Evolutionary conservation across 2,329 filamentous ascomycete genomes (phyloP), one percentile per base, ranked within the genome.

Genomic region (Atkinsonella texensis): DNA sequence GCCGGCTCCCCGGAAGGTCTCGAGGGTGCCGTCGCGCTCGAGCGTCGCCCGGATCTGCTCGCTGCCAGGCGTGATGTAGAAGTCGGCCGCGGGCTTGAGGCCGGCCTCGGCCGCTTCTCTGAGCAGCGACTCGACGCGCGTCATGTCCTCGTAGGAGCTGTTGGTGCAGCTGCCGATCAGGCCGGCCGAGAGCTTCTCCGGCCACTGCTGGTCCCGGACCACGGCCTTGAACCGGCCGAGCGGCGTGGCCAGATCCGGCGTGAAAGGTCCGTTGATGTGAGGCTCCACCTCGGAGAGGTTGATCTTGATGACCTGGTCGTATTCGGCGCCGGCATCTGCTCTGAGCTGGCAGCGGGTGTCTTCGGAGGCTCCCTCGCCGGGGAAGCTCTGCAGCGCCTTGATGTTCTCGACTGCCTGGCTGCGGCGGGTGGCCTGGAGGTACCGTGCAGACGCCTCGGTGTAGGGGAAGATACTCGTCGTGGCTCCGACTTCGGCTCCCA

Each of bases 71-170:
- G 93, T 96, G 63, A 98, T 87, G 71, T 95, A 96, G 71, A 98
- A 96, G 64, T 90, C 86, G 2, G 88, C 82, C 62, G 85, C 88
- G 40, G 93, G 89, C 72, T 89, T 87, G 54, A 98, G 75, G 15
- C 93, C 93, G n/a, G 89, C 93, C 53, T 84, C 82, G 49, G 84
- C 79, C 10, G 93, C 93, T 68, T 96, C 90, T 68, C 91, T 90
- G 53, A 97, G 88, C 52, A 98, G 80, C 63, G 89, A 83, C 70
- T 96, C 91, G 13, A 90, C 88, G 55, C 91, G 85, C 38, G 90
- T 94, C 93, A 98, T 98, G 66, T 98, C 93, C 70, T 96, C 86
- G 68, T 97, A 98, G 2, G 93, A 97, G 68, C 88, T 95, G 77
- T 98, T 98, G 48, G 93, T 98, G 76, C 93, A 98, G 72, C 89